phyloP scores from a whole-genome alignment of 2,329 filamentous ascomycete genomes.

The Nigrograna mackinnonii region DNA sequence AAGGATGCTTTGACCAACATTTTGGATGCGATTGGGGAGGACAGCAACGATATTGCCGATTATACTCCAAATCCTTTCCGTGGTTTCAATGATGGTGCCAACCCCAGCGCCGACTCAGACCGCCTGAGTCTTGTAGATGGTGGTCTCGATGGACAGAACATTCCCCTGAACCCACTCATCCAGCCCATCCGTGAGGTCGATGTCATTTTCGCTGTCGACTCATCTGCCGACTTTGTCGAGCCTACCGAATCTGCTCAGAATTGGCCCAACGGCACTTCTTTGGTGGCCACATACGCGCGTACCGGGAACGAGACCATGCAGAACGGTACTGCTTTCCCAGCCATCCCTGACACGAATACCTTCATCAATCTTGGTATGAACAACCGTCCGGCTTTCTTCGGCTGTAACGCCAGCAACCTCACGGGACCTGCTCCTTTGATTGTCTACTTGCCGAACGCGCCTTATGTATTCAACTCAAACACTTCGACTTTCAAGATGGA shows the following conservation, averaged over 20 bases:
- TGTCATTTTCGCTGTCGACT: slow-evolving; percentile 80
- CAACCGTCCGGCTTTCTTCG: slow-evolving; percentile 77
- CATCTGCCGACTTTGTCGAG: slow-evolving; percentile 69
- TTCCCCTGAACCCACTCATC: slow-evolving; percentile 77
- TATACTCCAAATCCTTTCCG: slow-evolving; percentile 79
- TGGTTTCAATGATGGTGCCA: slow-evolving; percentile 62
- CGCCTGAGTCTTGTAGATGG: slow-evolving; percentile 77
- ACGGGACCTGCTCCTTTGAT: slow-evolving; percentile 67
- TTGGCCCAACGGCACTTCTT: slow-evolving; percentile 78
- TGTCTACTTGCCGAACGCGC: slow-evolving; percentile 86
- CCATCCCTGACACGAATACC: slow-evolving; percentile 73
- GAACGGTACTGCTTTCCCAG: slow-evolving; percentile 73
- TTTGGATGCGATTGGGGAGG: slow-evolving; percentile 58
- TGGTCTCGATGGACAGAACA: slow-evolving; percentile 77
- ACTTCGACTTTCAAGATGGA: slow-evolving; percentile 73
- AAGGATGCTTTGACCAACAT: slow-evolving; percentile 56
- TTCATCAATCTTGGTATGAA: slow-evolving; percentile 80
- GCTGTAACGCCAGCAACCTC: slow-evolving; percentile 70
- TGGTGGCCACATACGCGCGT: slow-evolving; percentile 75
- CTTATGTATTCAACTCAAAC: slow-evolving; percentile 78
- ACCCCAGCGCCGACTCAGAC: slow-evolving; percentile 57
- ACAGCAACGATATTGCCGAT: slow-evolving; percentile 73
- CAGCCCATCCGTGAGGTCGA: slow-evolving; percentile 74
- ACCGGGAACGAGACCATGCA: slow-evolving; percentile 59
- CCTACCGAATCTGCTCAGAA: slow-evolving; percentile 44